A percentile compares a stretch with the other conserved stretches of the same genome.
phyloP scores from a whole-genome alignment of 305 asterid genomes.

The Rubia balearica region DNA sequence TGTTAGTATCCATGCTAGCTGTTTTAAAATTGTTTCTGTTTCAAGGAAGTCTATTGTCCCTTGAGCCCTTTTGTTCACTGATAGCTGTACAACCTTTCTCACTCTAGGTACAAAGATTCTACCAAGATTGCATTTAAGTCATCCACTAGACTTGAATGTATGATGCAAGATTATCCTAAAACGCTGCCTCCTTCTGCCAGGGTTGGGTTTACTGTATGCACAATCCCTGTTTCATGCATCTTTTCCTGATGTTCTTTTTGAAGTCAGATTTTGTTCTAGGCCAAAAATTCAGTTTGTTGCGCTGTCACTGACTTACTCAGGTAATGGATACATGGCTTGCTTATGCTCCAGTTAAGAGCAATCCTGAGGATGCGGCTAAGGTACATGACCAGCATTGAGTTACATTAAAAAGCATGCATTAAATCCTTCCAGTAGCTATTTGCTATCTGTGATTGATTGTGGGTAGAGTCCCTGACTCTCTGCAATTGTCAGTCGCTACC shows the following conservation, averaged over 20 bases:
- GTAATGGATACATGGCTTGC: conserved; percentile 93
- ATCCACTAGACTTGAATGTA: conserved; percentile 98
- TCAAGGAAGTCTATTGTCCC: neutral
- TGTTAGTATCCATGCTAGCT: neutral
- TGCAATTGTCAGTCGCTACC: neutral
- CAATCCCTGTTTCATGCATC: conserved; percentile 9
- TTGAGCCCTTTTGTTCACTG: conserved; percentile 1
- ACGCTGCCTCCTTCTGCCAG: conserved; percentile 87
- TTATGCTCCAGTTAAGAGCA: conserved; percentile 98
- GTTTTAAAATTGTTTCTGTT: conserved; percentile 4
- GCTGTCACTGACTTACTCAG: conserved; percentile 32
- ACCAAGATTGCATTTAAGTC: conserved; percentile 87
- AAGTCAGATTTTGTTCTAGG: conserved; percentile 6
- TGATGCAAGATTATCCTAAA: conserved; percentile 99
- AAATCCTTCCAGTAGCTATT: neutral
- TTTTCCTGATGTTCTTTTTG: conserved; percentile 6
- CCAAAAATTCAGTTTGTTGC: neutral
- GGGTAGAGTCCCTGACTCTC: neutral
- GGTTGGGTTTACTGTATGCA: conserved; percentile 96
- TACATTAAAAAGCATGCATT: neutral
- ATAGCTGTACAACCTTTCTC: conserved; percentile 6
- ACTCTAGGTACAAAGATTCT: conserved; percentile 83
- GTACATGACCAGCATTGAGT: conserved; percentile 27
- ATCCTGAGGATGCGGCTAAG: conserved; percentile 99
- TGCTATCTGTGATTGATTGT: neutral